Percentiles rank a stretch among this genome's conserved stretches.
Conservation (phyloP, 345 rosid species). For the Syzygium grande region DNA sequence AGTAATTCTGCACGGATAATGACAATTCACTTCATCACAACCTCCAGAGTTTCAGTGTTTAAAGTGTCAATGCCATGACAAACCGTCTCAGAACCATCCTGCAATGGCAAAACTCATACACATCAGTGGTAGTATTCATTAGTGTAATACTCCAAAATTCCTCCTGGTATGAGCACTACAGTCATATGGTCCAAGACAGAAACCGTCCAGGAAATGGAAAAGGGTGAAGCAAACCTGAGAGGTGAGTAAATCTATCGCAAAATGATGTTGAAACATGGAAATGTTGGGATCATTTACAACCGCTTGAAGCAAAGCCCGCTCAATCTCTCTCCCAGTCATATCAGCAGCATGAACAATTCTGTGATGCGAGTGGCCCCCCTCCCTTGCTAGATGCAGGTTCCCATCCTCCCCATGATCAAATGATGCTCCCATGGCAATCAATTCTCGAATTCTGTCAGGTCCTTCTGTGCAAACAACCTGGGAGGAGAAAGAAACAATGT, state of each 20-base stretch:
- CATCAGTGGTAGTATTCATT: background rate
- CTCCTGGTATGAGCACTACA: background rate
- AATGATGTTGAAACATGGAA: conserved; percentile 74
- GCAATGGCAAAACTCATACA: conserved; percentile 12
- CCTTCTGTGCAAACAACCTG: conserved; percentile 98
- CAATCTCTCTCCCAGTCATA: conserved; percentile 98
- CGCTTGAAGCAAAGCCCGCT: conserved; percentile 83
- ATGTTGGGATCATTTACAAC: conserved; percentile 74
- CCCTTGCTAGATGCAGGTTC: conserved; percentile 93
- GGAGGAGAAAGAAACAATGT: conserved; percentile 1
- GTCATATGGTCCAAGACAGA: background rate
- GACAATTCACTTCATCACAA: conserved; percentile 6
- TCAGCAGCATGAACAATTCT: conserved; percentile 97
- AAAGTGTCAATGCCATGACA: conserved; percentile 90
- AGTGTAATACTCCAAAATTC: background rate
- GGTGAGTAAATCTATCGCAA: conserved; percentile 86
- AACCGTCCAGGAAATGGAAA: background rate
- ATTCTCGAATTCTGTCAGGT: conserved; percentile 86
- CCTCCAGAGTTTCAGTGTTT: conserved; percentile 80
- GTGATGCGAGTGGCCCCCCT: conserved; percentile 94
- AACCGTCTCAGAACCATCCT: conserved; percentile 67
- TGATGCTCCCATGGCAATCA: conserved; percentile 90
- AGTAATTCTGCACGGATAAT: background rate
- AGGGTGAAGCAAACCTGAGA: conserved; percentile 42
- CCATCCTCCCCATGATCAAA: conserved; percentile 96